phyloP scores from a whole-genome alignment of 208 protist genomes.

The Strigomonas galati region DNA sequence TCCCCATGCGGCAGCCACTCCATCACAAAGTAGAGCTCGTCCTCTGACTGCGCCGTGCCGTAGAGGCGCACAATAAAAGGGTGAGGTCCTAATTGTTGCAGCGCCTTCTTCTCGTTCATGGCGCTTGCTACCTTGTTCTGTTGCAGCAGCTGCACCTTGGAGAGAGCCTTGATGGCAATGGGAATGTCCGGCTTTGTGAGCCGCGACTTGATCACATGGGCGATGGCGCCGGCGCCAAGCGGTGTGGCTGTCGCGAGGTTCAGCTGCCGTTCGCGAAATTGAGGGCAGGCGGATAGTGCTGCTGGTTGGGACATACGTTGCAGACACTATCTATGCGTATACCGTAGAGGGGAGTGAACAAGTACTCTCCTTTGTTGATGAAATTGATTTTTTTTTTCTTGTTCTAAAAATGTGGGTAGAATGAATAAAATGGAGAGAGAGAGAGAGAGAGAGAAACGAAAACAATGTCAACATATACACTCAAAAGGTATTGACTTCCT shows the following conservation, averaged over 20 bases:
- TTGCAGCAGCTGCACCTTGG: constrained; percentile 87
- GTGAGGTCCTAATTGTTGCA: constrained; percentile 56
- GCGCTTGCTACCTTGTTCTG: constrained; percentile 73
- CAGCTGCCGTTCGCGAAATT: constrained; percentile 63
- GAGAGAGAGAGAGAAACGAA: background rate
- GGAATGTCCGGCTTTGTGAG: constrained; percentile 31
- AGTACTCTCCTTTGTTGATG: background rate
- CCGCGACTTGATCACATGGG: constrained; percentile 60
- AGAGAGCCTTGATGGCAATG: constrained; percentile 86
- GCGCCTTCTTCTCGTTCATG: constrained; percentile 83
- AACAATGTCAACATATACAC: no score
- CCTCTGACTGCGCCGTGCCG: constrained; percentile 83
- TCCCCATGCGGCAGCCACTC: constrained; percentile 93
- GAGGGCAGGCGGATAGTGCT: constrained; percentile 18
- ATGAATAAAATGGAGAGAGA: background rate
- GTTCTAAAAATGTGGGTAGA: background rate
- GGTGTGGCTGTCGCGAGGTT: constrained; percentile 46
- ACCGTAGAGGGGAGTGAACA: background rate
- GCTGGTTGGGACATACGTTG: background rate
- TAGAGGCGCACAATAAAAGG: constrained; percentile 83
- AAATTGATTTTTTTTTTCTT: background rate
- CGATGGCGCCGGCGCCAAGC: constrained; percentile 81
- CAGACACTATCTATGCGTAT: no score
- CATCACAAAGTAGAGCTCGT: constrained; percentile 92
- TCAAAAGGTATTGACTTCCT: no score